These are phyloP conservation scores for Tuber umbilicatum DNA, from an alignment of 495 filamentous ascomycete species.

Conservation along the genomic window DNA sequence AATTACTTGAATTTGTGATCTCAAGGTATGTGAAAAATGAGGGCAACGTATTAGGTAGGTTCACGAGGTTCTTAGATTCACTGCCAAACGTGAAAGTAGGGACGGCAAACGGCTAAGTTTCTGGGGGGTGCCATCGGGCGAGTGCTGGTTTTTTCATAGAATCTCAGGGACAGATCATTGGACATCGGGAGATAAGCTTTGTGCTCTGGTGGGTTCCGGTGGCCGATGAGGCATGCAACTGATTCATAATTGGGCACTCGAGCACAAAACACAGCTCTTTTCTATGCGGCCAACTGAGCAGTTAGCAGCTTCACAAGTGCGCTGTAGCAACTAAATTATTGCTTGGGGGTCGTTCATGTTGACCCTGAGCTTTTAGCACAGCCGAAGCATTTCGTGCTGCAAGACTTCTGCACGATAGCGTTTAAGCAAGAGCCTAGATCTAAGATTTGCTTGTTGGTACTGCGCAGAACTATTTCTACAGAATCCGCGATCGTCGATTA, in stretches of 20 bases:
- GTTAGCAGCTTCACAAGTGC: background rate
- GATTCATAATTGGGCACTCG: background rate
- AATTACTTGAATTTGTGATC: background rate
- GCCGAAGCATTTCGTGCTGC: background rate
- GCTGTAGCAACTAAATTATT: background rate
- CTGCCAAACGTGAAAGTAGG: background rate
- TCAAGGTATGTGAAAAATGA: background rate
- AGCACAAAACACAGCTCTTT: background rate
- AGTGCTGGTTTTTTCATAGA: background rate
- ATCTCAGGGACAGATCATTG: background rate
- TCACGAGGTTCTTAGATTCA: background rate
- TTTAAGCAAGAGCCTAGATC: background rate
- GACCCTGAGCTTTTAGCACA: background rate
- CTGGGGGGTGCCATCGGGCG: background rate
- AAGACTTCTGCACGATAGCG: background rate
- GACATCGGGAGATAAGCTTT: background rate
- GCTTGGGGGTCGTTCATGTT: background rate
- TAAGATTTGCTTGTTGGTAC: background rate
- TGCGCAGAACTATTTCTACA: background rate
- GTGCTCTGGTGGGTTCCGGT: background rate
- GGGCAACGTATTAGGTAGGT: background rate
- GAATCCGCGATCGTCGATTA: background rate
- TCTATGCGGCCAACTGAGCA: background rate
- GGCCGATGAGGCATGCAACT: background rate
- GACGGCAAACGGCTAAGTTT: background rate